These are phyloP conservation scores for Haplosporangium sp. DNA, from an alignment of 371 early-diverging fungal species.

Conservation along the genomic window DNA sequence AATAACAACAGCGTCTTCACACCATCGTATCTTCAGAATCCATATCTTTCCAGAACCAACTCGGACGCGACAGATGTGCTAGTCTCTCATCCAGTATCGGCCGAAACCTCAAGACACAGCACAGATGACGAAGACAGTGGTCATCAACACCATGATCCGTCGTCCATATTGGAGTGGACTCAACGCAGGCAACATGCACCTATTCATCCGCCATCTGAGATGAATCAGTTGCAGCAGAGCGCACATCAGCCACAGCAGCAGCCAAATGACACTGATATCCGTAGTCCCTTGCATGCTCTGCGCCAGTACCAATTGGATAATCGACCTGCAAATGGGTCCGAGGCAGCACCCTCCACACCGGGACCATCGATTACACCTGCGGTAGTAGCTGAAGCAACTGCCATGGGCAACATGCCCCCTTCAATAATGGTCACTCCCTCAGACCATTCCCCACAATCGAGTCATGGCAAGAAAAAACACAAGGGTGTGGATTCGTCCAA, in stretches of 20 bases:
- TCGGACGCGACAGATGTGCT: constrained; percentile 30
- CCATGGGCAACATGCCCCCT: not conserved
- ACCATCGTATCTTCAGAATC: constrained; percentile 1
- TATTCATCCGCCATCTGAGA: not conserved
- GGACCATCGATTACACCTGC: constrained; percentile 13
- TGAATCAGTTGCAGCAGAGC: not conserved
- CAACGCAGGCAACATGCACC: constrained; percentile 9
- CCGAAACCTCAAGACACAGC: constrained; percentile 30
- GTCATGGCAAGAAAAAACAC: constrained; percentile 9
- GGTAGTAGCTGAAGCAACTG: constrained; percentile 14
- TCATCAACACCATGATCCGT: not conserved
- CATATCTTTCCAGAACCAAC: constrained; percentile 25
- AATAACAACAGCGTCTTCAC: not conserved
- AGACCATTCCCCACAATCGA: not conserved
- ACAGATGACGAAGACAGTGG: constrained; percentile 45
- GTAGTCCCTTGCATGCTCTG: not conserved
- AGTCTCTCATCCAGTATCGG: constrained; percentile 21
- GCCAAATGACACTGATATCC: not conserved
- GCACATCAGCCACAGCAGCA: constrained; percentile 5
- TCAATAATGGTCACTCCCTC: constrained; percentile 9
- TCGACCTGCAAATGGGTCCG: not conserved
- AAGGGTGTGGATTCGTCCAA: constrained; percentile 11
- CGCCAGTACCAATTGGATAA: constrained; percentile 1
- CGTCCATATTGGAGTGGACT: constrained; percentile 9
- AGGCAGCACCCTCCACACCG: constrained; percentile 33